A percentile compares a stretch with the other conserved stretches of the same genome.
Evolutionary conservation across 163 green algal genomes (phyloP).

Genomic region (Trebouxia gelatinosa): DNA sequence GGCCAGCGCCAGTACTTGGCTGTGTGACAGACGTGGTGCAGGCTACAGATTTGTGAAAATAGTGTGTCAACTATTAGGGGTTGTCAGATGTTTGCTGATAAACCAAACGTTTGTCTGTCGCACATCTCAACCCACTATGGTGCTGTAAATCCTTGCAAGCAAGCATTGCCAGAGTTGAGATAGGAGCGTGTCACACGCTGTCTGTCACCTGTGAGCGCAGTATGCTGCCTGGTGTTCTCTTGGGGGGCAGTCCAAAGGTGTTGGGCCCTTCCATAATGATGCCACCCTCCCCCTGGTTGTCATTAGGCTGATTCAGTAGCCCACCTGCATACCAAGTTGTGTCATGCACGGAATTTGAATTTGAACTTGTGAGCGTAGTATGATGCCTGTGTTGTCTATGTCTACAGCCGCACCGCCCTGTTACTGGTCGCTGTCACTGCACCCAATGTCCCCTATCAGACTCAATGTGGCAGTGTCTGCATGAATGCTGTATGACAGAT

Average conservation of each 20-base stretch:
- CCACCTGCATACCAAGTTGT: slow-evolving; percentile 54
- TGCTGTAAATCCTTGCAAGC: no score
- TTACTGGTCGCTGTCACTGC: background rate
- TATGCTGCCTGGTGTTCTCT: slow-evolving; percentile 62
- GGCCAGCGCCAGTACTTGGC: no score
- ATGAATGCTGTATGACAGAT: background rate
- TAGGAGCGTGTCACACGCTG: background rate
- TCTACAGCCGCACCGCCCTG: background rate
- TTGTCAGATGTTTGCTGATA: no score
- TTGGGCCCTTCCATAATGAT: slow-evolving; percentile 66
- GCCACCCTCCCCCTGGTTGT: slow-evolving; percentile 47
- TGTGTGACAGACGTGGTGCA: no score
- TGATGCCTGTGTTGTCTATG: background rate
- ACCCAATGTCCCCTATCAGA: background rate
- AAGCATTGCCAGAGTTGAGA: background rate
- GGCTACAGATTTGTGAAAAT: no score
- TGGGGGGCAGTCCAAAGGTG: slow-evolving; percentile 70
- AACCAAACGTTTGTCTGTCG: no score
- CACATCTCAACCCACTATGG: no score
- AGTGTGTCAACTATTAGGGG: no score
- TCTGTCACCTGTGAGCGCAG: slow-evolving; percentile 69
- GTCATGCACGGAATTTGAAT: no score
- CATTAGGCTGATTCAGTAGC: slow-evolving; percentile 54
- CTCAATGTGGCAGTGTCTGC: background rate
- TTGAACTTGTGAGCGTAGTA: no score